Base-by-base conservation (phyloP, 169 alveolate species). In the Babesia ovata region DNA sequence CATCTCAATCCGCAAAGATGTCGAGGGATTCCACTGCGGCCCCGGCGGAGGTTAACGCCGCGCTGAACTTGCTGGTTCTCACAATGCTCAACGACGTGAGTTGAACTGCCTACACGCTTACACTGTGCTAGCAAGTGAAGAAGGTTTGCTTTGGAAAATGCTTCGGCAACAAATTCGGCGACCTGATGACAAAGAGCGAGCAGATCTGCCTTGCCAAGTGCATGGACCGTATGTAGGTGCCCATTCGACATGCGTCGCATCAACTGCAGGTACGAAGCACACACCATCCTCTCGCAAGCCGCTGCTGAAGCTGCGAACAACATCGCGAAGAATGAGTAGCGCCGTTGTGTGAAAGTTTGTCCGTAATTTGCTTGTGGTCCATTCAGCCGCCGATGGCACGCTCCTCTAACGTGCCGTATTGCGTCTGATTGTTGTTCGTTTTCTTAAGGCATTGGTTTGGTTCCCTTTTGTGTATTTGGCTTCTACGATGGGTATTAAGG, bases 121-220 rank as follows among this genome's bases (percentile, higher is more conserved):
- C 19, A 17, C 22, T 22, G 11, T 39, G 48, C 39, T 67, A 88
- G 94, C 93, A 93, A 91, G 95, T 92, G 60, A 76, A 92, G 76
- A 92, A 93, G 83, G 92, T 93, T 7, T 93, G 96, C 76, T 92
- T 92, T 70, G 92, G 90, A 71, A 93, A 93, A 73, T 93, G 97
- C 63, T 88, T 93, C 53, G 91, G 91, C 70, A 83, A 65, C 50
- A 87, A 87, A 57, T 91, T 93, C 67, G 90, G 87, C 26, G 96
- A 91, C 69, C 69, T 83, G 59, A 61, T 93, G 87, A 79, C 87
- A 54, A 91, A 91, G 85, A 69, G 58, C 50, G 96, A 92, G 63
- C 94, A 90, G 67, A 86, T 92, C 22, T 92, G 96, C 70, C 60
- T 92, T 39, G 96, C 96, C 22, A 93, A 93, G 69, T 93, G 97